Percentiles rank a stretch among this genome's conserved stretches.
phyloP scores from a whole-genome alignment of 176 grass and related monocot species.

The Themeda triandra region DNA sequence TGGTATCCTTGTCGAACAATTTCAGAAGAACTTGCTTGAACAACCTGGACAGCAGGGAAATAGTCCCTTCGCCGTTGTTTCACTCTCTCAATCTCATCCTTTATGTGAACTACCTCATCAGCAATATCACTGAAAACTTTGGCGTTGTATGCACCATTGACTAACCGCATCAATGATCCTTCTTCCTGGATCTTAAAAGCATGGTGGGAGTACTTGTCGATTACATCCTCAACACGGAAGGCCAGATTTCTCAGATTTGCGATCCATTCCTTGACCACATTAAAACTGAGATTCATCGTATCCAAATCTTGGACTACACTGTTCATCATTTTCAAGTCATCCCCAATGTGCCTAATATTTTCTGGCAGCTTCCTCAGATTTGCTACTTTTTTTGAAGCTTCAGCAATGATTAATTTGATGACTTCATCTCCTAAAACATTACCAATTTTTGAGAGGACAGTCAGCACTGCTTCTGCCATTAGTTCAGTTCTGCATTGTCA shows the following conservation, averaged over 20 bases:
- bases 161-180: background rate
- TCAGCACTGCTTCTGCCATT: conserved; percentile 22
- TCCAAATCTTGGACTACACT: conserved; percentile 12
- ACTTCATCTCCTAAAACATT: background rate
- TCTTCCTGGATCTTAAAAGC: background rate
- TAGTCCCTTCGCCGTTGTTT: background rate
- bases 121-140: conserved; percentile 34
- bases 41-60: background rate
- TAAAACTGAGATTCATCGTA: background rate
- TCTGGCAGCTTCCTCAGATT: background rate
- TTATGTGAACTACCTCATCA: conserved; percentile 1
- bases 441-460: conserved; percentile 24
- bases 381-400: background rate
- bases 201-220: conserved; percentile 33
- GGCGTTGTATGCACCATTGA: conserved; percentile 6
- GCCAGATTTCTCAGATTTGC: conserved; percentile 26
- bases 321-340: conserved; percentile 40
- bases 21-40: background rate
- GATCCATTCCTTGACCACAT: conserved; percentile 20
- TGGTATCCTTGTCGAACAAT: background rate
- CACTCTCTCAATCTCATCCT: conserved; percentile 17
- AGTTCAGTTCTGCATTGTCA: background rate
- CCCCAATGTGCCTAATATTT: conserved; percentile 26
- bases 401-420: background rate
- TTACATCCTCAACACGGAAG: conserved; percentile 40